Evolutionary conservation across 192 early-diverging fungal species (phyloP).

Genomic region (Pilobolus umbonatus): DNA sequence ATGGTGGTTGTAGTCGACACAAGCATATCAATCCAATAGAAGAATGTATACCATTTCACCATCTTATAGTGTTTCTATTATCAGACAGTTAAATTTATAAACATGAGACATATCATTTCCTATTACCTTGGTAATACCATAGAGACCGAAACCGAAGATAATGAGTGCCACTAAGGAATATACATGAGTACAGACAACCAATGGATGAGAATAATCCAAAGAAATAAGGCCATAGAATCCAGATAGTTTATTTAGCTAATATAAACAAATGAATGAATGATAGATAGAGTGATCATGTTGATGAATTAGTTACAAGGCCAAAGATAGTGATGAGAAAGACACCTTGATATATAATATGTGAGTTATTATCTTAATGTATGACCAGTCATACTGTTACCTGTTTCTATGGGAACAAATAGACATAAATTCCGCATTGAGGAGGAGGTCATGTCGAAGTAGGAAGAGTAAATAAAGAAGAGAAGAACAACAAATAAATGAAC

Average conservation of each 20-base stretch:
- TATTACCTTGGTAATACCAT: conserved; percentile 29
- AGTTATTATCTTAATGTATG: not conserved
- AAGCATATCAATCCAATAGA: conserved; percentile 35
- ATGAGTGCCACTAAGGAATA: conserved; percentile 28
- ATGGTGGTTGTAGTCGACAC: conserved; percentile 21
- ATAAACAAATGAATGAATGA: not conserved
- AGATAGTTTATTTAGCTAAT: conserved; percentile 36
- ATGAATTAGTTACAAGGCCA: conserved; percentile 5
- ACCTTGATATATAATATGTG: not conserved
- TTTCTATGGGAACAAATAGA: conserved; percentile 11
- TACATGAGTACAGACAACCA: conserved; percentile 21
- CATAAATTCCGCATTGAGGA: conserved; percentile 5
- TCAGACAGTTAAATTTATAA: not conserved
- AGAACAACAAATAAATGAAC: no score
- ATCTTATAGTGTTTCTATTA: conserved; percentile 16
- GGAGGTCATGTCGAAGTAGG: no score
- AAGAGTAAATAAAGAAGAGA: no score
- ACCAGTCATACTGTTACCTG: conserved; percentile 1
- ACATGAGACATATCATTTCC: not conserved
- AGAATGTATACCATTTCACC: conserved; percentile 20
- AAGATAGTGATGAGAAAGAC: conserved; percentile 15
- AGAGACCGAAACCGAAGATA: conserved; percentile 18
- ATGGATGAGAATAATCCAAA: conserved; percentile 16
- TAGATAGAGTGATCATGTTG: not conserved
- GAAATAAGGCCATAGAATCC: conserved; percentile 33